Base-by-base conservation (phyloP, 495 filamentous ascomycete species). In the Penicillium ucsense region DNA sequence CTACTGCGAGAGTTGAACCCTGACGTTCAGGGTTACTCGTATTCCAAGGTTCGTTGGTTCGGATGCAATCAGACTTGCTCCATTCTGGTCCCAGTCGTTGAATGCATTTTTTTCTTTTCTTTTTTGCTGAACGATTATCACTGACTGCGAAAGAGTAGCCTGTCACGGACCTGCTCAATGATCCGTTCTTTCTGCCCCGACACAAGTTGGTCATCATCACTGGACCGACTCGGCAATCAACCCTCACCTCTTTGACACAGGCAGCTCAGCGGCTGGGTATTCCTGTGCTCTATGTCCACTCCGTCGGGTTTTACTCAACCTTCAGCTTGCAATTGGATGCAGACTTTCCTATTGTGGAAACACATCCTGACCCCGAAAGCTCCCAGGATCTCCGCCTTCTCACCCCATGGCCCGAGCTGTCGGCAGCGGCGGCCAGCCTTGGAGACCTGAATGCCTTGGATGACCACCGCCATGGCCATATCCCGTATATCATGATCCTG, bases 261-360 rank as follows among this genome's bases (percentile, higher is more conserved):
- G 75, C 84, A 56, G 74, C 82, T 8, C 67, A 68, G 44, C 60
- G 77, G 37, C 67, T 82, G 34, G 75, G 80, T 34, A 84, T 84
- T 36, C 90, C 90, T 8, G 68, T 92, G 9, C 77, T 97, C 47
- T 85, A 92, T 48, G 74, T 86, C 31, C 88, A 94, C 59, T 95
- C 83, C 27, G 74, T 89, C 32, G 92, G 92, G 4, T 96, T 94
- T 69, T 89, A 86, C 61, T 85, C 88, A 3, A 83, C 83, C 34
- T 91, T 96, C 62, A 83, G 82, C 3, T 71, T 92, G 48, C 76
- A 78, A 54, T 76, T 94, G 11, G 84, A 87, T 4, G 70, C 77
- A 12, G 78, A 77, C 6, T 96, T 94, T 53, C 88, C 89, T n/a
- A 88, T 97, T 54, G 87, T 97, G 56, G 90, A 99, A 61, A 95